A percentile compares a stretch with the other conserved stretches of the same genome.
Evolutionary conservation across 2,329 filamentous ascomycete genomes (phyloP).

Genomic region (Colletotrichum ledebouriae): DNA sequence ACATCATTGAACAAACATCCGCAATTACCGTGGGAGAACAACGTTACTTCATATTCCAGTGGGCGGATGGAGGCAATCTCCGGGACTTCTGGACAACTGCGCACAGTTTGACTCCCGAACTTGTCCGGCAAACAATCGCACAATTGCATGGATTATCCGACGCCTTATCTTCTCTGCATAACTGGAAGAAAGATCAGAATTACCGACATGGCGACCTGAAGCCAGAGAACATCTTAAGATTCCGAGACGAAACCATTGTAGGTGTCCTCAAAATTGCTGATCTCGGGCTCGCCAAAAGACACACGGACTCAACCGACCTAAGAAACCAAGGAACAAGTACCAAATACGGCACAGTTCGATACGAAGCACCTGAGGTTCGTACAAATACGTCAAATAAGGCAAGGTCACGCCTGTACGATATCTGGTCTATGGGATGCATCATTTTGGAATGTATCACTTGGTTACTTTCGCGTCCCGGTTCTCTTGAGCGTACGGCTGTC

Average conservation of each 20-base stretch:
- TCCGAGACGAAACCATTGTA: background rate
- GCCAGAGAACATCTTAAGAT: conserved; percentile 32
- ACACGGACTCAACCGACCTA: background rate
- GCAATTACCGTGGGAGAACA: background rate
- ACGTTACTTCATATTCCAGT: conserved; percentile 15
- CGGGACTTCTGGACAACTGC: conserved; percentile 5
- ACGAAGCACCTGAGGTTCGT: conserved; percentile 21
- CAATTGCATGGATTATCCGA: background rate
- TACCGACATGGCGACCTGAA: conserved; percentile 28
- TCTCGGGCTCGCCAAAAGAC: conserved; percentile 26
- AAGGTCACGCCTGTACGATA: conserved; percentile 47
- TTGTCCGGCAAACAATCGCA: too few relatives aligned
- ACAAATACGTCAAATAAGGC: background rate
- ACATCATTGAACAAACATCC: background rate
- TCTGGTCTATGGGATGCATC: conserved; percentile 51
- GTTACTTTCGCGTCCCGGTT: conserved; percentile 11
- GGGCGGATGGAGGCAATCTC: conserved; percentile 31
- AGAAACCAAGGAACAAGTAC: background rate
- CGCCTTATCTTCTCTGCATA: background rate
- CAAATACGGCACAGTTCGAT: background rate
- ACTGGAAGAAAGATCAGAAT: too few relatives aligned
- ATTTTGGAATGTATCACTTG: conserved; percentile 49
- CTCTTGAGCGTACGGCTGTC: too few relatives aligned
- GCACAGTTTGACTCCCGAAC: too few relatives aligned
- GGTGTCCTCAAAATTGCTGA: conserved; percentile 17